Base-by-base conservation (phyloP, 2,329 filamentous ascomycete species). In the Coleophoma crateriformis region DNA sequence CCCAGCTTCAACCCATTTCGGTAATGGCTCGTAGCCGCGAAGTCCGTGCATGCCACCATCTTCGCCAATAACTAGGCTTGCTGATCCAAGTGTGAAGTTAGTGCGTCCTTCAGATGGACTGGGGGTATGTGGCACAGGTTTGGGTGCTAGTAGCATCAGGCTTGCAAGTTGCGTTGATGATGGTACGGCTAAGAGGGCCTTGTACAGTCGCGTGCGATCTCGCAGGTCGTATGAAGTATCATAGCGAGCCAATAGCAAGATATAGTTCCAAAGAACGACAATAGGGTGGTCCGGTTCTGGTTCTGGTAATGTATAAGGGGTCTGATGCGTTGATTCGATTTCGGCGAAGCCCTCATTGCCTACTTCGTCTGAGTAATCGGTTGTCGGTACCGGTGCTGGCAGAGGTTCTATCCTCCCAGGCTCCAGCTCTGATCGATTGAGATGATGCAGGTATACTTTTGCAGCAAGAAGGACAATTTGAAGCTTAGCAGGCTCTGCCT, bases 171-270 rank as follows among this genome's bases (percentile, higher is more conserved):
- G 90, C 1, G 83, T 87, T 7, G 80, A 82, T 2, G 77, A 74
- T 1, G 91, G 89, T 4, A 88, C 83, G 4, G 82, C 78, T 2
- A 99, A 80, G 1, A 99, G 81, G 1, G 90, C 79, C 55, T 88
- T 90, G 71, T 95, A 97, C 53, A 96, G 79, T 33, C 94, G 84
- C 2, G 91, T 85, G 20, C 94, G 87, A 65, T 97, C 94, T 55
- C 94, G 89, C 3, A 99, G 81, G 63, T 97, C 91, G 68, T 95
- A 99, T 1, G 91, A 96, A 0, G 85, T 89, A 61, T 97, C 94
- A 67, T 97, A 99, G 53, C 94, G 84, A 33, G 88, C 88, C 1
- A 99, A 80, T 1, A 92, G 78, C 27, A 95, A 76, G 19, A 88
- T 81, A 61, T 99, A 95, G 32, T 86, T 81, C 84, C 90, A 99